Base-by-base conservation (phyloP, 192 early-diverging fungal genomes). In the Backusella australiensis region DNA sequence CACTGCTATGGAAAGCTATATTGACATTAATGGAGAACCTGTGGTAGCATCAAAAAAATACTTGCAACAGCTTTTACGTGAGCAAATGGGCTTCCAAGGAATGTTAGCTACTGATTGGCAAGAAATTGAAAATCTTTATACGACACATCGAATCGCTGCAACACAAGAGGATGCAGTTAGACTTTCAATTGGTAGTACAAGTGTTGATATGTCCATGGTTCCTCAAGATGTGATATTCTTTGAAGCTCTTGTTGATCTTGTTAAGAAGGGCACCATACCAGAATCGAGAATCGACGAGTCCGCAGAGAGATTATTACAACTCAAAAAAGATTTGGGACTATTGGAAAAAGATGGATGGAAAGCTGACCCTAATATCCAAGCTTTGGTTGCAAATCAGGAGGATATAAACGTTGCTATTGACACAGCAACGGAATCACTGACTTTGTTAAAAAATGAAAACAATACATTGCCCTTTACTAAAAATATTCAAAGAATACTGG, bases 261-360 rank as follows among this genome's bases (percentile, higher is more conserved):
- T 91, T 0, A 42, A 77, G 1, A 74, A 69, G 38, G 83, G 82
- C 6, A n/a, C 23, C 9, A 52, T 91, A 7, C 29, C 82, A 0
- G 82, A 80, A n/a, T 9, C 46, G 2, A 75, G 89, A 5, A 66
- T 90, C 8, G 84, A 89, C 14, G 84, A 86, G 34, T 88, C 87
- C 6, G 89, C 82, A 11, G 88, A 79, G 2, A 84, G 86, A 56
- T 69, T 91, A 2, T 74, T 91, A 65, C 90, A 91, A 78, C 79
- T 90, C 26, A 91, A 91, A 77, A 91, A 91, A 77, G 90, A 91
- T 75, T 70, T 91, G 5, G 90, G 90, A 0, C 69, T 91, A 11
- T 88, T 91, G 59, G 82, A 85, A n/a, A 65, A 56, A 14, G 65
- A 73, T 4, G 53, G 74, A 6, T 84, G 85, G 66, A 83, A 78